phyloP scores from a whole-genome alignment of 305 asterid species.

The Coffea humblotiana region DNA sequence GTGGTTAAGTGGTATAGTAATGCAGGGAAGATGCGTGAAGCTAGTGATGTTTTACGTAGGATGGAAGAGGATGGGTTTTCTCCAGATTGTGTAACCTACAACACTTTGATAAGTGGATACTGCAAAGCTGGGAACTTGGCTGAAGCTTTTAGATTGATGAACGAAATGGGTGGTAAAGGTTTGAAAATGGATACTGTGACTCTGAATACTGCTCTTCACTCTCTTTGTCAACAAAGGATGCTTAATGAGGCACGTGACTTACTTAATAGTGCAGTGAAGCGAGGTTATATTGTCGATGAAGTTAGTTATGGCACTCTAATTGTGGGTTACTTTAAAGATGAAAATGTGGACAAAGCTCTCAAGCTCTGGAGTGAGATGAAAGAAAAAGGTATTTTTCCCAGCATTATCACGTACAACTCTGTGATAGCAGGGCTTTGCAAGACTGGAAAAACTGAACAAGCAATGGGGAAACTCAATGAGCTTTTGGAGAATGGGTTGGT shows the following conservation, averaged over 20 bases:
- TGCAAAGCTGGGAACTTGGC: conserved; percentile 64
- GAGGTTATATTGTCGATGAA: conserved; percentile 79
- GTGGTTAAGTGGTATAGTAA: conserved; percentile 78
- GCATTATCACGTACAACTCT: conserved; percentile 66
- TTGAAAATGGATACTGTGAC: conserved; percentile 80
- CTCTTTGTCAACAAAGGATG: conserved; percentile 60
- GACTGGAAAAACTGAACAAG: conserved; percentile 59
- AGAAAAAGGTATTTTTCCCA: conserved; percentile 58
- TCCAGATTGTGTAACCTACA: conserved; percentile 67
- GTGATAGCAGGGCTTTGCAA: conserved; percentile 79
- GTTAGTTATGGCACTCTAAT: conserved; percentile 87
- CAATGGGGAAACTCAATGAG: conserved; percentile 65
- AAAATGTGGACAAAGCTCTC: conserved; percentile 52
- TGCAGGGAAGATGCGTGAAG: conserved; percentile 71
- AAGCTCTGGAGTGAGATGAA: conserved; percentile 87
- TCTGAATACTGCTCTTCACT: conserved; percentile 61
- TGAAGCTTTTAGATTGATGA: conserved; percentile 67
- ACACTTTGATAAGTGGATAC: conserved; percentile 66
- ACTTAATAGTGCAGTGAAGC: conserved; percentile 53
- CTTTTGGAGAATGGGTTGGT: conserved; percentile 70
- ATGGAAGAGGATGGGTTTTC: conserved; percentile 65
- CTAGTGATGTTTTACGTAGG: conserved; percentile 42
- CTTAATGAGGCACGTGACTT: conserved; percentile 63
- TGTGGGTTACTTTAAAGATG: conserved; percentile 71
- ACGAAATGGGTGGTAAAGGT: conserved; percentile 60